A percentile compares a stretch with the other conserved stretches of the same genome.
Evolutionary conservation across 2,329 filamentous ascomycete genomes (phyloP).

Genomic region (Sclerotinia spermophila): DNA sequence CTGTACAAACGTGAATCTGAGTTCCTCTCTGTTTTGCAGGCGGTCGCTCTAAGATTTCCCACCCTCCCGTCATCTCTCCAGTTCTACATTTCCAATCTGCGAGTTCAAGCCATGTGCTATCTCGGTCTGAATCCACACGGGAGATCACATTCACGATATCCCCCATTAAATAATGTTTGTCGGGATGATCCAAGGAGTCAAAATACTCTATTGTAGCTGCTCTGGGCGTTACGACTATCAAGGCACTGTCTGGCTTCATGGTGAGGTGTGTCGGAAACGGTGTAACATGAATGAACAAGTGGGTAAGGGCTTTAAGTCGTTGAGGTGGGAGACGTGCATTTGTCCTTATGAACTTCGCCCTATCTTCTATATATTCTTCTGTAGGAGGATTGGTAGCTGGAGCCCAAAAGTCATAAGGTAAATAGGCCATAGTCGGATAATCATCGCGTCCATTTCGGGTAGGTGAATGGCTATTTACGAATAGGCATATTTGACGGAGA

Average conservation of each 20-base stretch:
- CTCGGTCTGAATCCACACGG: not conserved
- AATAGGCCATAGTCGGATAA: constrained; percentile 4
- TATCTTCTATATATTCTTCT: constrained; percentile 9
- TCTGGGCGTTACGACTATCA: not conserved
- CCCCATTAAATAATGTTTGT: not conserved
- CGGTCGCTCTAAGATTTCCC: no score
- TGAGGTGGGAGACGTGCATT: not conserved
- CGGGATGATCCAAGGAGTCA: not conserved
- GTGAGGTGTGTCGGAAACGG: no score
- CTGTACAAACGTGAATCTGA: not conserved
- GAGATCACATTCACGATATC: constrained; percentile 7
- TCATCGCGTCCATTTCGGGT: not conserved
- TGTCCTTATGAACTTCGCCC: not conserved
- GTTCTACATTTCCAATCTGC: constrained; percentile 7
- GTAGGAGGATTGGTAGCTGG: not conserved
- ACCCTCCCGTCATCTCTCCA: not conserved
- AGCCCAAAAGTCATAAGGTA: constrained; percentile 4
- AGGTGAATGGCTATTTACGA: constrained; percentile 6
- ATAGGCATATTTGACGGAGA: not conserved
- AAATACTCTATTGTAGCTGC: constrained; percentile 5
- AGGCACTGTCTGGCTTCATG: not conserved
- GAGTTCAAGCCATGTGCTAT: not conserved
- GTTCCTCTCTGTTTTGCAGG: not conserved
- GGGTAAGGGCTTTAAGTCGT: not conserved
- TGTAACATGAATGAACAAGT: constrained; percentile 3